phyloP scores from a whole-genome alignment of 2,329 filamentous ascomycete species.

The Karstenula rhodostoma region DNA sequence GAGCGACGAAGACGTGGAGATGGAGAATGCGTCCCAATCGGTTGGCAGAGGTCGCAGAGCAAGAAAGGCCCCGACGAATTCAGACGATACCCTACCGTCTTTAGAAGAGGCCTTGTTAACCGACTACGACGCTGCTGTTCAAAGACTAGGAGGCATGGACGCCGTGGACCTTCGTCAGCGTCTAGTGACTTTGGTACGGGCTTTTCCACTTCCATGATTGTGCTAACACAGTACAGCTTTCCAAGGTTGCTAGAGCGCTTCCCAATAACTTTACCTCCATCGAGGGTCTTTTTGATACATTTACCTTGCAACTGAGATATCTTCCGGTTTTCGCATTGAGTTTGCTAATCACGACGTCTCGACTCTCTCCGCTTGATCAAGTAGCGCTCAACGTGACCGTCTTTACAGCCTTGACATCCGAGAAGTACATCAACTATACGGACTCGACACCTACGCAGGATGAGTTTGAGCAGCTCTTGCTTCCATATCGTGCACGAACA shows the following conservation, averaged over 20 bases:
- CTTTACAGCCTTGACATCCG: constrained; percentile 36
- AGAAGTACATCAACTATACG: constrained; percentile 38
- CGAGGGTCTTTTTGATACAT: constrained; percentile 66
- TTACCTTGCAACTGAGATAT: constrained; percentile 56
- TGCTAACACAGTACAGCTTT: constrained; percentile 43
- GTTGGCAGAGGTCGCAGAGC: constrained; percentile 3
- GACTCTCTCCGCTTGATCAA: constrained; percentile 54
- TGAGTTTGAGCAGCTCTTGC: constrained; percentile 38
- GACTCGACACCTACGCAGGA: constrained; percentile 32
- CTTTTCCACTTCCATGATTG: background rate
- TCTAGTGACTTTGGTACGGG: constrained; percentile 64
- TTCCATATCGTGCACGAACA: constrained; percentile 33
- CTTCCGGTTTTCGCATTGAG: constrained; percentile 67
- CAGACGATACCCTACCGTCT: constrained; percentile 13
- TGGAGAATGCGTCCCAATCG: constrained; percentile 29
- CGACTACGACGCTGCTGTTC: constrained; percentile 28
- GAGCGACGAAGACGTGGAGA: constrained; percentile 38
- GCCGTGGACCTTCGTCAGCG: constrained; percentile 70
- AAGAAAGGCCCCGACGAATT: constrained; percentile 15
- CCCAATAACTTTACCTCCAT: constrained; percentile 60
- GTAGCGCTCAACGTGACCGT: constrained; percentile 56
- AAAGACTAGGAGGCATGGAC: constrained; percentile 55
- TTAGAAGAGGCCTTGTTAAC: constrained; percentile 18
- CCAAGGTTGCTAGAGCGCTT: constrained; percentile 45
- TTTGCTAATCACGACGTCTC: constrained; percentile 61